Base-by-base conservation (phyloP, 2,329 filamentous ascomycete genomes). In the Curvularia lunata region DNA sequence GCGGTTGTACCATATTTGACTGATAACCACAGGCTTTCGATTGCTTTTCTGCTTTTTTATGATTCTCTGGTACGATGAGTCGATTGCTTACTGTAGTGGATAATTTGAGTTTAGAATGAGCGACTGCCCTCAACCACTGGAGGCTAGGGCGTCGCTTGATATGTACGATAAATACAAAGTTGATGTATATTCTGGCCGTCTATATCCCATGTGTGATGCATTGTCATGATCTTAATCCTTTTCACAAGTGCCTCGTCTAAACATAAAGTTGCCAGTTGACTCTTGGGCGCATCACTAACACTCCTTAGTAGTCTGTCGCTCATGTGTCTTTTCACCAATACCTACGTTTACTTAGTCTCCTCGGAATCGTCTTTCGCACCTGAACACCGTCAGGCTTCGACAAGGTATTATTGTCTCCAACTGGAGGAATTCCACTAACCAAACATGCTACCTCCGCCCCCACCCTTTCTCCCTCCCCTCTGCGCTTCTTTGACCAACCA, bases 401-500 rank as follows among this genome's bases (percentile, higher is more conserved):
- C 32, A 23, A 32, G 25, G 7, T 6, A 40, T 25, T 30, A 1
- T 9, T 18, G 34, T 10, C 23, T n/a, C 5, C 25, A n/a, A 6
- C 18, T 19, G 21, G 13, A 21, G n/a, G 8, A 37, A 21, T 7
- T 5, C 54, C 70, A 67, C 49, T 72, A 73, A 48, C 77, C 70
- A 58, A 78, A 75, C n/a, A 80, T 53, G 19, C 73, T 71, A 2
- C 78, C 78, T 10, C 80, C 81, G 40, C 81, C 81, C 18, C 81
- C 81, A 1, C 81, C 81, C 37, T 65, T 59, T 3, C 73, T 53
- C 5, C 81, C 80, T 38, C 79, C 79, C 59, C 81, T 76, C 52
- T 67, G 73, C 7, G 81, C 82, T 65, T 84, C 81, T 6, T 62
- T 76, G 52, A 81, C 69, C 55, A 84, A 71, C 82, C 82, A 84